Base-by-base conservation (phyloP, 352 stramenopile species). In the Phytophthora aleatoria region DNA sequence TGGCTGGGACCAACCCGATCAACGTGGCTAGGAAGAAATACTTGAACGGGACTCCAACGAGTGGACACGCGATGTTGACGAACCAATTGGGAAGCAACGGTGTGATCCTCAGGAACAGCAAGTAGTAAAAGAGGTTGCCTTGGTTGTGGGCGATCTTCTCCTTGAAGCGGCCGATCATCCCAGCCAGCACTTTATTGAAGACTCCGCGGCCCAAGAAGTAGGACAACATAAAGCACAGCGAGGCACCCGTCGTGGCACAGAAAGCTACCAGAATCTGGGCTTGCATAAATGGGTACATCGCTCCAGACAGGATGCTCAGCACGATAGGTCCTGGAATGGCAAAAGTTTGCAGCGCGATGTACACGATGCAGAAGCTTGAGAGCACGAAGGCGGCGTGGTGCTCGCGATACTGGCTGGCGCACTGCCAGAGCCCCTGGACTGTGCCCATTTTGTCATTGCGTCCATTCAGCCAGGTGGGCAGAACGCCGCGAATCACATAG, bases 61-160 rank as follows among this genome's bases (percentile, higher is more conserved):
- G 73, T 35, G 89, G 89, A 35, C 83, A 94, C 27, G 87, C 87
- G 38, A 96, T 91, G 61, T 96, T 96, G 58, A 96, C 86, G 50
- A 95, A 95, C 89, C 89, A 96, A 71, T 96, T 96, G 13, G 89
- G 89, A 53, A 96, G 61, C 39, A 96, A 52, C 24, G 89, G 89
- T 26, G 89, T 96, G 62, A 96, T 90, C 20, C 89, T 79, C 41
- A 96, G 73, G 61, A 96, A 96, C n/a, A 96, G 69, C 61, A 96
- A 57, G 66, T 96, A 96, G 72, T 94, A 96, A 47, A 96, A 92
- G 30, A 96, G 45, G 53, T 96, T 96, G 41, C 67, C 57, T 50
- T 87, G 81, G 68, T 96, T 96, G 50, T 92, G 81, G 11, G 78
- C 77, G 41, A 96, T 93, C 71, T 92, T 92, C 27, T 79, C 69